A percentile compares a stretch with the other conserved stretches of the same genome.
phyloP scores from a whole-genome alignment of 1,139 yeast species.

The Hanseniaspora gamundiae region DNA sequence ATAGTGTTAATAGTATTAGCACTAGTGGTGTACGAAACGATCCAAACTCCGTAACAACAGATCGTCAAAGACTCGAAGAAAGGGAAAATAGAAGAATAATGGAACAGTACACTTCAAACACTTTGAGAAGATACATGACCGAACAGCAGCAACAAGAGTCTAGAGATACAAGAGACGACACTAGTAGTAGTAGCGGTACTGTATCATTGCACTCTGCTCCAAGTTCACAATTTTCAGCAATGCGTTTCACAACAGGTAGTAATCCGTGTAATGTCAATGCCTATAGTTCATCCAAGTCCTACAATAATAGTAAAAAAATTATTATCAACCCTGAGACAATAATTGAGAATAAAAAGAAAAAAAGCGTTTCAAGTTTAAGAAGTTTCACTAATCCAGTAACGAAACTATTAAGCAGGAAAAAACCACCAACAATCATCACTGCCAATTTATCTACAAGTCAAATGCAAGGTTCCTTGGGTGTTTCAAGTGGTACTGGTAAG shows the following conservation, averaged over 20 bases:
- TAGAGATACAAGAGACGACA: not conserved
- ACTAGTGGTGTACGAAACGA: no score
- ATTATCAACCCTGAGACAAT: not conserved
- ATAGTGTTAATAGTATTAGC: no score
- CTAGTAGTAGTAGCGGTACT: not conserved
- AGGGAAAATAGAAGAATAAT: slow-evolving; percentile 8
- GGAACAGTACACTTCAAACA: slow-evolving; percentile 7
- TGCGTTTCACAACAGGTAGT: no score
- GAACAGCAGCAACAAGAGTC: not conserved
- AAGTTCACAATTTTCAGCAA: not conserved
- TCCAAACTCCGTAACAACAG: slow-evolving; percentile 1
- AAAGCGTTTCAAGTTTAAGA: not conserved
- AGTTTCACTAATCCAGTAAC: not conserved
- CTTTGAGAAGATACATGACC: slow-evolving; percentile 5
- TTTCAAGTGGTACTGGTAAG: no score
- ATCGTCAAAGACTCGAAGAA: slow-evolving; percentile 5
- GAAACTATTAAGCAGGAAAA: not conserved
- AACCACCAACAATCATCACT: not conserved
- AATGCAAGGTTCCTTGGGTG: not conserved
- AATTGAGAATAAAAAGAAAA: not conserved
- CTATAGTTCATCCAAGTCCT: no score
- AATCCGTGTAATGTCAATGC: no score
- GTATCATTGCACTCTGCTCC: not conserved
- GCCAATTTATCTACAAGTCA: not conserved
- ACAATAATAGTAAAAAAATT: not conserved